phyloP scores from a whole-genome alignment of 2,329 filamentous ascomycete species.

The Pestalotiopsis sp. region DNA sequence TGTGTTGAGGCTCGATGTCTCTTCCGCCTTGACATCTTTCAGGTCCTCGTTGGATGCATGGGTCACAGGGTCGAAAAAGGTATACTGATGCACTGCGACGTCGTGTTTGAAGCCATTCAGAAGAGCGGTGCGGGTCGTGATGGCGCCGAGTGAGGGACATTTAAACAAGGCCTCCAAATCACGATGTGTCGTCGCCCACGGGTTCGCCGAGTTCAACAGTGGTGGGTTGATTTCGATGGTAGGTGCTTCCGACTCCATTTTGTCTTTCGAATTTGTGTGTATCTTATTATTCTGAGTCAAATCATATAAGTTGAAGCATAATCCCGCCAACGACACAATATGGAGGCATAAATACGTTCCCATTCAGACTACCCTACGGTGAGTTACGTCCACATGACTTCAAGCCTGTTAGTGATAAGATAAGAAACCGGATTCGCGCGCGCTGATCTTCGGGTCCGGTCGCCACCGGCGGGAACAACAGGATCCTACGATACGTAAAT shows the following conservation, averaged over 20 bases:
- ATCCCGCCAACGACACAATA: background rate
- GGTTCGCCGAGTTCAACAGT: constrained; percentile 74
- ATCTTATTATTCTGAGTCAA: background rate
- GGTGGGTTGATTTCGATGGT: constrained; percentile 59
- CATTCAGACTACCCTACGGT: background rate
- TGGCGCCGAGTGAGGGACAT: constrained; percentile 67
- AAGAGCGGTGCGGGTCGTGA: constrained; percentile 74
- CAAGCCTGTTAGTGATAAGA: background rate
- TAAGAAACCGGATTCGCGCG: background rate
- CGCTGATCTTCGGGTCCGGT: background rate
- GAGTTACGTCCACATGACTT: background rate
- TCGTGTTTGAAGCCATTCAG: constrained; percentile 67
- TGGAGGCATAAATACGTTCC: background rate
- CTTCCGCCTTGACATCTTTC: constrained; percentile 25
- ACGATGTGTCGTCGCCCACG: constrained; percentile 70
- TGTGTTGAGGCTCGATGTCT: constrained; percentile 63
- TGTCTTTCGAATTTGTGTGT: background rate
- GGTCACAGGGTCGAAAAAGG: constrained; percentile 60
- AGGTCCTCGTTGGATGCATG: constrained; percentile 8
- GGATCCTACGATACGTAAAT: background rate
- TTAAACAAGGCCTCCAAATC: constrained; percentile 65
- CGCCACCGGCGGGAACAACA: background rate
- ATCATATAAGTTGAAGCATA: background rate
- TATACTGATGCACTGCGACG: constrained; percentile 61
- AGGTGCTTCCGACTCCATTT: constrained; percentile 5